Evolutionary conservation across 768 basidiomycete species (phyloP).

Genomic region (Pulveroboletus sp.): DNA sequence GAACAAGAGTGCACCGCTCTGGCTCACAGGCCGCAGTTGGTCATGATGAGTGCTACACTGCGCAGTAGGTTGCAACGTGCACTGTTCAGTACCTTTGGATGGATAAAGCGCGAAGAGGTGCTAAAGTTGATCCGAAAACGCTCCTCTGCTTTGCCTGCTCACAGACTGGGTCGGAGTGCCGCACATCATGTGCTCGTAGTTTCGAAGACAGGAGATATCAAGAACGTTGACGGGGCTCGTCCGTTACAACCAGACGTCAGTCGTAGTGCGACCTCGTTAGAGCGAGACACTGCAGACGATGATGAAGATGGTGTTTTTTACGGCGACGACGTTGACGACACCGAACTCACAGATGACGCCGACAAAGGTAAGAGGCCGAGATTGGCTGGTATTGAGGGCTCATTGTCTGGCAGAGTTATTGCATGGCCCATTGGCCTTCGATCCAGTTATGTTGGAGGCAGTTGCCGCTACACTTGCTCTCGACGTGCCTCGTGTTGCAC

Average conservation of each 20-base stretch:
- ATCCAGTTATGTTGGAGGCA: conserved; percentile 56
- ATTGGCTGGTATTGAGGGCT: conserved; percentile 2
- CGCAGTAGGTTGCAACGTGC: conserved; percentile 38
- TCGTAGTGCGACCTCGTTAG: not conserved
- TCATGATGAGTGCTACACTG: conserved; percentile 70
- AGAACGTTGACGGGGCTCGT: conserved; percentile 50
- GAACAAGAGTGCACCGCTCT: conserved; percentile 5
- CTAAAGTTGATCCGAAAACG: conserved; percentile 23
- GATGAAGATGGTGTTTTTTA: conserved; percentile 21
- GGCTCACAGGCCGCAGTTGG: conserved; percentile 48
- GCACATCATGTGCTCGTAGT: conserved; percentile 61
- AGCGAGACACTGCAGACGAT: not conserved
- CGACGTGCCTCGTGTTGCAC: conserved; percentile 61
- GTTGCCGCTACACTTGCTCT: conserved; percentile 67
- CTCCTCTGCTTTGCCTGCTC: conserved; percentile 24
- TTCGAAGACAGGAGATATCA: conserved; percentile 44
- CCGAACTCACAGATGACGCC: conserved; percentile 13
- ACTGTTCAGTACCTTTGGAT: conserved; percentile 52
- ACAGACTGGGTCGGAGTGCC: conserved; percentile 26
- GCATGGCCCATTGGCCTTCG: conserved; percentile 47
- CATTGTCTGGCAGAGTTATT: conserved; percentile 37
- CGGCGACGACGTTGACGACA: conserved; percentile 17
- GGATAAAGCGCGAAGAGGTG: conserved; percentile 46
- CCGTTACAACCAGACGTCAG: conserved; percentile 2
- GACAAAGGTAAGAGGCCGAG: conserved; percentile 19